Base-by-base conservation (phyloP, 768 basidiomycete species). In the Pisolithus microcarpus region DNA sequence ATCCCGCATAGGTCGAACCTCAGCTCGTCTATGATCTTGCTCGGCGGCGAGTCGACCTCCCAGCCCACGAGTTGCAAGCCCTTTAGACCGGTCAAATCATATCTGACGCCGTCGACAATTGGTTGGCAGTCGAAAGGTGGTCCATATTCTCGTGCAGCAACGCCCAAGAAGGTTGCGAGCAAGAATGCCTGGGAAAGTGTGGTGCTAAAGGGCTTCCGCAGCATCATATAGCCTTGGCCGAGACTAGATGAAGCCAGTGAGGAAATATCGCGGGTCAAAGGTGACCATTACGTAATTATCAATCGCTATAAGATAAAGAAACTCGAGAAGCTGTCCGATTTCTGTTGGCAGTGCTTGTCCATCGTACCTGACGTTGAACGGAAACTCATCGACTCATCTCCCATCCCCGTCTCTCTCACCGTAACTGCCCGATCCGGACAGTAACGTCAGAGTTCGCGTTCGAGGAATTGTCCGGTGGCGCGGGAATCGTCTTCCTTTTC, bases 1-100 rank as follows among this genome's bases (percentile, higher is more conserved):
- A 84, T 81, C 15, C 65, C 73, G 60, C 90, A 92, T 37, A 91
- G 59, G 63, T 90, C 71, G 59, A 91, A 84, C 53, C 74, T 70
- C 10, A 90, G 64, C 15, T 73, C 71, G 55, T 90, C 83, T 7
- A 75, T 51, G 59, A 75, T 80, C 10, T 60, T 70, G n/a, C 76
- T 84, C 26, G 90, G 90, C 4, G 86, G 87, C 28, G 76, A 73
- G 8, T 75, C 65, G 43, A 80, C 75, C 46, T 74, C 80, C 44
- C 76, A 74, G 50, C 65, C 74, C 46, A 79, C 63, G 13, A 67
- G 69, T 50, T 80, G 75, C 58, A 75, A 74, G 43, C 80, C 82
- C 31, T 63, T 65, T 31, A 90, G 72, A 18, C 62, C 51, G 18
- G 73, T 79, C 45, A 91, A 68, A 69, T 91, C 84, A 60, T 81